phyloP scores from a whole-genome alignment of 306 rosid genomes.

The Prunus mongolica region DNA sequence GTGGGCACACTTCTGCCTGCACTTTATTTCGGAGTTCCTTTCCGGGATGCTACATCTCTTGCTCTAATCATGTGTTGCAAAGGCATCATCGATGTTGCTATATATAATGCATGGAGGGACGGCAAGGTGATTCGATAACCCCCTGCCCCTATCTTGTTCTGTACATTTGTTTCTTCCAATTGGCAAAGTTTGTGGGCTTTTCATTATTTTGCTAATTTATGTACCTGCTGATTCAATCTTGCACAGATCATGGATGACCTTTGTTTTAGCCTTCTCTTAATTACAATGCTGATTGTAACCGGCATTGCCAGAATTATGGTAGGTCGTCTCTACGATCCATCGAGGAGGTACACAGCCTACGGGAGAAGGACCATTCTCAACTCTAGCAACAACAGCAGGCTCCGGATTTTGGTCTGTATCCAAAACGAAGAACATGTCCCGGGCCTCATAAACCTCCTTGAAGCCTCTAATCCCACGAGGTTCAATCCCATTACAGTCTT shows the following conservation, averaged over 20 bases:
- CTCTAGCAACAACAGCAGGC: neutral
- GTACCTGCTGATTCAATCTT: neutral
- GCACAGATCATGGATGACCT: neutral
- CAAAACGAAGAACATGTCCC: conserved; percentile 14
- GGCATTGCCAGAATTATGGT: neutral
- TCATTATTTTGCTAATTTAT: no score
- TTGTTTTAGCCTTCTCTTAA: neutral
- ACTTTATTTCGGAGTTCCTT: conserved; percentile 1
- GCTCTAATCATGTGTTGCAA: conserved; percentile 17
- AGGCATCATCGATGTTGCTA: conserved; percentile 7
- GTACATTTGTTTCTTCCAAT: no score
- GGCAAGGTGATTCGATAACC: neutral
- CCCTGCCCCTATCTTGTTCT: no score
- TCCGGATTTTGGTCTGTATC: conserved; percentile 7
- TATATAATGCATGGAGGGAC: neutral
- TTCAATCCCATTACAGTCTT: neutral
- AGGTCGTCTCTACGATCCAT: conserved; percentile 11
- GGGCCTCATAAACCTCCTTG: conserved; percentile 6
- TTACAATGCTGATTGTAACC: conserved; percentile 2
- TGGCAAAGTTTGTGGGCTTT: no score
- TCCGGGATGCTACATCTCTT: conserved; percentile 5
- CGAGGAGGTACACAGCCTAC: conserved; percentile 8
- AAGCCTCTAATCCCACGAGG: conserved; percentile 2
- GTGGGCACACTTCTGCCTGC: conserved; percentile 4
- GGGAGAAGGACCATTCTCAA: conserved; percentile 5